These are phyloP conservation scores for Termitomyces sp. DNA, from an alignment of 768 basidiomycete species.

Conservation along the genomic window DNA sequence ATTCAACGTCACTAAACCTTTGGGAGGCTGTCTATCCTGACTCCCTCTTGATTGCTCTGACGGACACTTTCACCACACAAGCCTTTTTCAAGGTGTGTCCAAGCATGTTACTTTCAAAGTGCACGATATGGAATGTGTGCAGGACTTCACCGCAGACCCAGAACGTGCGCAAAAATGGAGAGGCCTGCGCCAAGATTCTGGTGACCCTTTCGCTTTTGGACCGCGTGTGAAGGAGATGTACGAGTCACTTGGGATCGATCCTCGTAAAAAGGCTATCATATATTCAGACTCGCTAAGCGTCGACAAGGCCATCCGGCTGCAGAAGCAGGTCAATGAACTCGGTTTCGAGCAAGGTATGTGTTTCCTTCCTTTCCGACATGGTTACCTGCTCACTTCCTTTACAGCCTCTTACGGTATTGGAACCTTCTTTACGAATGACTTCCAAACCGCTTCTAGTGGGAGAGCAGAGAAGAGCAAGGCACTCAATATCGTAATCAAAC, in stretches of 20 bases:
- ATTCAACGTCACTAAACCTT: constrained; percentile 66
- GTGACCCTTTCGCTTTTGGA: constrained; percentile 82
- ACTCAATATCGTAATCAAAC: constrained; percentile 93
- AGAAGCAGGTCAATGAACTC: constrained; percentile 65
- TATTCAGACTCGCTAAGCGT: constrained; percentile 81
- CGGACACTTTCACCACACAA: constrained; percentile 90
- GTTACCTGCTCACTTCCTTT: neutral
- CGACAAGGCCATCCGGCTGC: constrained; percentile 62
- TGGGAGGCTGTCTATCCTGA: constrained; percentile 79
- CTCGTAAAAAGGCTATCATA: constrained; percentile 60
- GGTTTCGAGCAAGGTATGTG: constrained; percentile 57
- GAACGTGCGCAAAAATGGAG: neutral
- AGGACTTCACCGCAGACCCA: constrained; percentile 54
- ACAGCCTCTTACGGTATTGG: constrained; percentile 93
- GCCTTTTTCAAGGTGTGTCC: constrained; percentile 71
- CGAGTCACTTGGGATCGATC: constrained; percentile 61
- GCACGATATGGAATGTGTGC: neutral
- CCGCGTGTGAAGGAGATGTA: constrained; percentile 69
- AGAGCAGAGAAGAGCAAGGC: constrained; percentile 61
- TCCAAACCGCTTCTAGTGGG: constrained; percentile 40
- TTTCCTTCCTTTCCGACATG: neutral
- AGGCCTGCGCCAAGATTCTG: constrained; percentile 68
- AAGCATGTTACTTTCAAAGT: neutral
- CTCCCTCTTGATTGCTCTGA: constrained; percentile 68
- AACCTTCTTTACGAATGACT: constrained; percentile 90